A percentile compares a stretch with the other conserved stretches of the same genome.
Evolutionary conservation across 768 basidiomycete species (phyloP).

Genomic region (Tulasnella sp.): DNA sequence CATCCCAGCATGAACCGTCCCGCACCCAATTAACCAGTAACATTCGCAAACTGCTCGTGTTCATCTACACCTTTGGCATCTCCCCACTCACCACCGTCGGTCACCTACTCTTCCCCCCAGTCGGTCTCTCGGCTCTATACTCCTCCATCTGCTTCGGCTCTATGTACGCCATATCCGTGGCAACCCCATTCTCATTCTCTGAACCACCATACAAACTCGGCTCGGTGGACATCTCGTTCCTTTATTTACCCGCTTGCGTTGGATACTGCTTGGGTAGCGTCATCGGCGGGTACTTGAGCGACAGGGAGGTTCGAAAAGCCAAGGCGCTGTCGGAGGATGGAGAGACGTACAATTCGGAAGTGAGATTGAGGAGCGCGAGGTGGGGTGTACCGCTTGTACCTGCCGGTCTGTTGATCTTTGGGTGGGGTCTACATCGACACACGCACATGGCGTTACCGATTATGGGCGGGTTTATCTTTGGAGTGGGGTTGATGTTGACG

Average conservation of each 20-base stretch:
- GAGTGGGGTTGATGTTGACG: constrained; percentile 21
- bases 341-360: constrained; percentile 16
- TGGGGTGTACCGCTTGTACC: constrained; percentile 21
- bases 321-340: constrained; percentile 1
- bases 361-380: constrained; percentile 16
- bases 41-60: neutral
- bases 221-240: constrained; percentile 15
- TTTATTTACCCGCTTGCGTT: constrained; percentile 18
- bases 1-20: neutral
- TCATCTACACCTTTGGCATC: constrained; percentile 4
- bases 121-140: constrained; percentile 26
- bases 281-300: constrained; percentile 19
- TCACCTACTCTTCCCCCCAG: constrained; percentile 26
- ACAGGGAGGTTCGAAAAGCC: constrained; percentile 12
- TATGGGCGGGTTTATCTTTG: constrained; percentile 21
- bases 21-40: neutral
- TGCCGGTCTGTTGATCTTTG: constrained; percentile 20
- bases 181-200: constrained; percentile 17
- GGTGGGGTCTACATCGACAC: constrained; percentile 15
- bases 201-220: constrained; percentile 16
- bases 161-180: constrained; percentile 17
- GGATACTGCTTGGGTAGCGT: constrained; percentile 20
- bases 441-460: constrained; percentile 15
- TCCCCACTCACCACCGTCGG: constrained; percentile 7
- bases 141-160: constrained; percentile 25